Evolutionary conservation across 345 rosid species (phyloP), one percentile per base, ranked within the genome.

Genomic region (Salix exigua): DNA sequence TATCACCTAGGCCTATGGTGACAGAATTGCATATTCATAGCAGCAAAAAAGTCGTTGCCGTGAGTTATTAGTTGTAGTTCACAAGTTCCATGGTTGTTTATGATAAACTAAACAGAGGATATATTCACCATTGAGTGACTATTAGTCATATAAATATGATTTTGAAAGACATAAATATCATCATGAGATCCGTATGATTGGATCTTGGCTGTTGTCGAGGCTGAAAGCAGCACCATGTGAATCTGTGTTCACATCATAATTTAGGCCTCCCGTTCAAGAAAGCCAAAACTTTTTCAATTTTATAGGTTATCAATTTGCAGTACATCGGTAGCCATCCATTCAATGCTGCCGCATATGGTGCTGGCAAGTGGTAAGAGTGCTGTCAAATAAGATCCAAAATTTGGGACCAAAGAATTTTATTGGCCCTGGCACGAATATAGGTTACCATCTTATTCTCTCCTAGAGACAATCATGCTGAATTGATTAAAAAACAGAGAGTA

Each of bases 401-500:
- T 2, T 61, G 61, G 71, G 71, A 38, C 67, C 72, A 64, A 21
- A 11, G 6, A 37, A 50, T 21, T 28, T 61, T 40, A 51, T 0
- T 12, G 64, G 21, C 7, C 64, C 61, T 4, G 1, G 18, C 23
- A 44, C 74, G 48, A 33, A 72, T 76, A 60, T 66, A 35, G 42
- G 23, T 71, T n/a, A 28, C 42, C 38, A 2, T 28, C 17, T 19
- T 26, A n/a, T 9, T 58, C 62, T 63, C 48, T 48, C 25, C 10
- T 3, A 2, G 5, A 35, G 48, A 40, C 19, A 71, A 70, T 53
- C 16, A 72, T 71, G 26, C 40, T 28, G 51, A 16, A 21, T 35
- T 64, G 14, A 73, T 33, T 33, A 12, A 77, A 77, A 35, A 51
- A 10, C 25, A 67, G 66, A 68, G 5, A 76, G 35, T 44, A 71